phyloP scores from a whole-genome alignment of 2,329 filamentous ascomycete genomes.

The Ascochyta clinopodiicola region DNA sequence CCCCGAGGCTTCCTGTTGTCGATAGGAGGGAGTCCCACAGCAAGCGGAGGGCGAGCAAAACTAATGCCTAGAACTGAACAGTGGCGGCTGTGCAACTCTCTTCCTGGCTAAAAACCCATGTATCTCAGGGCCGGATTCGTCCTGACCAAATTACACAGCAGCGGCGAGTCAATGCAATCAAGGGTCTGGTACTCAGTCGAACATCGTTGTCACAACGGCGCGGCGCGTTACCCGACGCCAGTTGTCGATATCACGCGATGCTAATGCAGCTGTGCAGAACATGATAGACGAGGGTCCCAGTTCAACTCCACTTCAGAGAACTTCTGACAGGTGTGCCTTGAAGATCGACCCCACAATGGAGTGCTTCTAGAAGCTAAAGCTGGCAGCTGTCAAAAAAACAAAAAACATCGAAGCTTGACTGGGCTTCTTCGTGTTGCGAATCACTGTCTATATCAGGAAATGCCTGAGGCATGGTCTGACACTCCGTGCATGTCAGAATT shows the following conservation, averaged over 20 bases:
- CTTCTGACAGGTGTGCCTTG: not conserved
- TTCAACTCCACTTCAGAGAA: not conserved
- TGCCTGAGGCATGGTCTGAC: not conserved
- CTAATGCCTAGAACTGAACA: not conserved
- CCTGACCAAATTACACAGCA: conserved; percentile 5
- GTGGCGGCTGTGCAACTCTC: conserved; percentile 4
- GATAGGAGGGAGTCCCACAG: conserved; percentile 7
- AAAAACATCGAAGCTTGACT: not conserved
- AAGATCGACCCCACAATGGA: not conserved
- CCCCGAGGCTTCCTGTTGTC: conserved; percentile 3
- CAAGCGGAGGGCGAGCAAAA: conserved; percentile 9
- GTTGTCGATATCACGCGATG: not conserved
- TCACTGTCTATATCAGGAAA: not conserved
- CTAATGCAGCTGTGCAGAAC: not conserved
- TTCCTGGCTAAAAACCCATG: not conserved
- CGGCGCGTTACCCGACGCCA: conserved; percentile 9
- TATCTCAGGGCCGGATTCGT: not conserved
- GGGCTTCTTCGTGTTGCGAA: not conserved
- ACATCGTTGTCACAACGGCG: conserved; percentile 4
- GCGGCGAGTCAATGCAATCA: conserved; percentile 9
- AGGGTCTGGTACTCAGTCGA: conserved; percentile 2
- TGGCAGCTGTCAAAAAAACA: not conserved
- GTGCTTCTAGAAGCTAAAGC: conserved; percentile 4
- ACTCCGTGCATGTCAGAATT: not conserved
- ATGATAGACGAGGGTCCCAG: not conserved